phyloP scores from a whole-genome alignment of 1,139 yeast species.

The Dujonia santamariae region DNA sequence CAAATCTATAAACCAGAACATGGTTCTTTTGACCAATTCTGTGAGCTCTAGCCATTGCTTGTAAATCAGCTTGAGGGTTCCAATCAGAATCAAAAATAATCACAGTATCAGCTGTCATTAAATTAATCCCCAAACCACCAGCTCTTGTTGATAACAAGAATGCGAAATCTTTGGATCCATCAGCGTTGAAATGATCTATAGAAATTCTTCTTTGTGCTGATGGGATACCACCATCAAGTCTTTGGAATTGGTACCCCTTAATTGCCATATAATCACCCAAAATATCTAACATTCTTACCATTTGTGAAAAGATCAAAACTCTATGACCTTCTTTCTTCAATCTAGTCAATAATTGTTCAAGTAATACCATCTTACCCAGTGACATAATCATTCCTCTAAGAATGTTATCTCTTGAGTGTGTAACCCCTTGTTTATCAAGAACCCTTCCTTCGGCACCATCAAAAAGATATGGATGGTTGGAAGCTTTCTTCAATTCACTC shows the following conservation, averaged over 20 bases:
- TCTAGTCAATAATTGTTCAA: constrained; percentile 83
- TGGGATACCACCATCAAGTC: constrained; percentile 96
- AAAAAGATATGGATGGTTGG: constrained; percentile 93
- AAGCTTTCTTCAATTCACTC: constrained; percentile 95
- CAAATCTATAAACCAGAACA: constrained; percentile 95
- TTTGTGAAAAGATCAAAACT: constrained; percentile 90
- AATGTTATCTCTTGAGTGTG: constrained; percentile 69
- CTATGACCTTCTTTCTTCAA: constrained; percentile 92
- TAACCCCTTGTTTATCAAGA: constrained; percentile 52
- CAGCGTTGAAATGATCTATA: constrained; percentile 95
- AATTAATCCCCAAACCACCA: constrained; percentile 96
- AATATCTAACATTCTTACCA: constrained; percentile 95
- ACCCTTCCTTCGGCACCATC: constrained; percentile 91
- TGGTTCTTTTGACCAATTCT: constrained; percentile 98
- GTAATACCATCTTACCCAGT: constrained; percentile 94
- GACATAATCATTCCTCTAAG: constrained; percentile 94
- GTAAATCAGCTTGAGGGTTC: constrained; percentile 98
- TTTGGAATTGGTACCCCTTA: constrained; percentile 87
- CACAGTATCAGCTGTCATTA: constrained; percentile 99
- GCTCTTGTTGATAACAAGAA: constrained; percentile 93
- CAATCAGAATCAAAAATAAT: constrained; percentile 97
- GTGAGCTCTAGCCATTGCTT: constrained; percentile 99
- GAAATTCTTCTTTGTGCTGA: constrained; percentile 91
- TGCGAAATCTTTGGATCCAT: constrained; percentile 88
- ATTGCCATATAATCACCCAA: constrained; percentile 89